Percentiles rank a stretch among this genome's conserved stretches.
Conservation (phyloP, 768 basidiomycete genomes). For the Heimioporus sp. region DNA sequence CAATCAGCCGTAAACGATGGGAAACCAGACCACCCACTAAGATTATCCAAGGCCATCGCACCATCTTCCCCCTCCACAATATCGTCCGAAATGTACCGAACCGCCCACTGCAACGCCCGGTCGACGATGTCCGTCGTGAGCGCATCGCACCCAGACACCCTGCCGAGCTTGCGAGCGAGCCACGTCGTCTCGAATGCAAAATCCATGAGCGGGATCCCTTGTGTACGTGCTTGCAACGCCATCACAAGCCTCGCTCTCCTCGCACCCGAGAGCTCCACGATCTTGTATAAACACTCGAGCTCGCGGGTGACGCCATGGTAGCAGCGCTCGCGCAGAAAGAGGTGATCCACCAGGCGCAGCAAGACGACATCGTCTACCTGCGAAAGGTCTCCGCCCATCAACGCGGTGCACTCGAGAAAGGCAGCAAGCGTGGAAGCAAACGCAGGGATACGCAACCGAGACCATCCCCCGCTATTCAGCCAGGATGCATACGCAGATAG, state of each 20-base stretch:
- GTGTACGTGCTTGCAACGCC: slow-evolving; percentile 27
- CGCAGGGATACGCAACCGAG: slow-evolving; percentile 16
- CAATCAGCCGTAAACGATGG: background rate
- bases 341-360: slow-evolving; percentile 27
- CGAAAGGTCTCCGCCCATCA: slow-evolving; percentile 18
- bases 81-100: slow-evolving; percentile 42
- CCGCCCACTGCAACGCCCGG: slow-evolving; percentile 51
- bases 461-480: slow-evolving; percentile 31
- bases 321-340: slow-evolving; percentile 8
- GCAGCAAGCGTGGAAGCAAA: slow-evolving; percentile 43
- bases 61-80: slow-evolving; percentile 20
- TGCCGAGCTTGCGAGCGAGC: slow-evolving; percentile 31
- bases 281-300: slow-evolving; percentile 28
- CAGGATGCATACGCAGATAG: slow-evolving; percentile 35
- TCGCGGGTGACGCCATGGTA: background rate
- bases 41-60: slow-evolving; percentile 27
- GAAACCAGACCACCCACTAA: slow-evolving; percentile 34
- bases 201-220: slow-evolving; percentile 21
- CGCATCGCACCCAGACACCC: slow-evolving; percentile 21
- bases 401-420: slow-evolving; percentile 42
- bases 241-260: slow-evolving; percentile 16
- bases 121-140: slow-evolving; percentile 38
- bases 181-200: slow-evolving; percentile 31
- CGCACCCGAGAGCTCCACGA: slow-evolving; percentile 27
- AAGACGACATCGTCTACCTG: slow-evolving; percentile 27